Percentiles rank a stretch among this genome's conserved stretches.
Conservation (phyloP, 768 basidiomycete genomes). For the Suillus plorans region DNA sequence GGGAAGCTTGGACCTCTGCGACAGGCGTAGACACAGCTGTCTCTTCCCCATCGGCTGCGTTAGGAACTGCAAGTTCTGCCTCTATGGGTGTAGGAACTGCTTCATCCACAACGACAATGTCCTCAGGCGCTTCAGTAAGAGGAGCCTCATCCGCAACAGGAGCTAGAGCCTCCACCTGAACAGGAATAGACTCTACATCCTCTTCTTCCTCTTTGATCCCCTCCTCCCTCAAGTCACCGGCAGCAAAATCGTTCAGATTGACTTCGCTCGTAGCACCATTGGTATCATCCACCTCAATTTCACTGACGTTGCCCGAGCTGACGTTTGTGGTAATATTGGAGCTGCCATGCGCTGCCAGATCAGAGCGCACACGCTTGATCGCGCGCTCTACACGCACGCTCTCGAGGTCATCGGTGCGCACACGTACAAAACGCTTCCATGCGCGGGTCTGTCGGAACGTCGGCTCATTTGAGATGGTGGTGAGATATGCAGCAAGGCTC, state of each 20-base stretch:
- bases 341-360: constrained; percentile 71
- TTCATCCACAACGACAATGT: constrained; percentile 7
- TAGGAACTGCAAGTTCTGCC: constrained; percentile 22
- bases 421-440: constrained; percentile 86
- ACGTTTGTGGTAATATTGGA: constrained; percentile 29
- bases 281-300: constrained; percentile 27
- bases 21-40: constrained; percentile 37
- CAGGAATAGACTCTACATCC: constrained; percentile 9
- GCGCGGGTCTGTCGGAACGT: constrained; percentile 60
- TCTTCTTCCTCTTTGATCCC: constrained; percentile 29
- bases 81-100: constrained; percentile 15
- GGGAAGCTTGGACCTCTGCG: constrained; percentile 35
- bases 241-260: constrained; percentile 15
- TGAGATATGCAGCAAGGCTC: constrained; percentile 76
- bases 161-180: constrained; percentile 6
- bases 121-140: constrained; percentile 12
- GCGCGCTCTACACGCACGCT: constrained; percentile 85
- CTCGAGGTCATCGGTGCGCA: constrained; percentile 85
- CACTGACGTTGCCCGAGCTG: constrained; percentile 33
- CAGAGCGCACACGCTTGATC: constrained; percentile 84
- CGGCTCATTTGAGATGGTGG: constrained; percentile 68
- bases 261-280: constrained; percentile 32
- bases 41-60: constrained; percentile 28
- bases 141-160: constrained; percentile 9
- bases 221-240: constrained; percentile 19